Evolutionary conservation across 805 yeast genomes (phyloP).

Genomic region (Candida peoriensis): DNA sequence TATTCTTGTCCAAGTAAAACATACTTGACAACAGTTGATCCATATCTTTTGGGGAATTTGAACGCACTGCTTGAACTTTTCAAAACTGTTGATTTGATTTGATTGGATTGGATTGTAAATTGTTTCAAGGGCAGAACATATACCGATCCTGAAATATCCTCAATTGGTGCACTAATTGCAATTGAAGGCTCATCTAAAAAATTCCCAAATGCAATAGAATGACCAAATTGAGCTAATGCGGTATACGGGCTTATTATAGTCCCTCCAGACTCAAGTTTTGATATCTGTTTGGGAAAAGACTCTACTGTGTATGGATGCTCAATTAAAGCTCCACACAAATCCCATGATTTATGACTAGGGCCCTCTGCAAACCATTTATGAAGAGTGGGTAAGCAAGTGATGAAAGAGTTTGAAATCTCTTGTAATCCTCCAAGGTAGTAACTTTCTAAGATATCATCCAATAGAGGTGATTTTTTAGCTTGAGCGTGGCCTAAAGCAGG

Average conservation of each 20-base stretch:
- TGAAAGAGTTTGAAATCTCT: conserved; percentile 38
- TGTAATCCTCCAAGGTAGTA: conserved; percentile 51
- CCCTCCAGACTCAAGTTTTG: background rate
- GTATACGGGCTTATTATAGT: conserved; percentile 19
- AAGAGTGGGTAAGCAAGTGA: conserved; percentile 34
- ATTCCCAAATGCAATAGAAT: conserved; percentile 36
- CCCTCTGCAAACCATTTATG: conserved; percentile 37
- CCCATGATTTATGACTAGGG: conserved; percentile 26
- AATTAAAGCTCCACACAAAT: conserved; percentile 27
- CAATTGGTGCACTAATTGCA: conserved; percentile 49
- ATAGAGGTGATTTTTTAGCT: conserved; percentile 35
- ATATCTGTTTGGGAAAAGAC: background rate
- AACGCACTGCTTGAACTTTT: background rate
- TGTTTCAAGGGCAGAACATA: conserved; percentile 38
- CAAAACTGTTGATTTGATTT: background rate
- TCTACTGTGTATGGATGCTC: background rate
- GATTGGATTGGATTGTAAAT: conserved; percentile 7
- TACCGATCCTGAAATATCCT: conserved; percentile 37
- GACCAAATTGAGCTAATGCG: conserved; percentile 39
- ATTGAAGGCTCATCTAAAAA: conserved; percentile 35
- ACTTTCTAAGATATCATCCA: conserved; percentile 36
- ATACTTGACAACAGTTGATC: conserved; percentile 32
- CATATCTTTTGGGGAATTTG: conserved; percentile 35
- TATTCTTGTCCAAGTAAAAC: conserved; percentile 27
- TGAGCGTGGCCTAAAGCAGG: conserved; percentile 6